A percentile compares a stretch with the other conserved stretches of the same genome.
These are phyloP conservation scores for Chondrostereum purpureum DNA, from an alignment of 1,284 basidiomycete species.

Conservation along the genomic window DNA sequence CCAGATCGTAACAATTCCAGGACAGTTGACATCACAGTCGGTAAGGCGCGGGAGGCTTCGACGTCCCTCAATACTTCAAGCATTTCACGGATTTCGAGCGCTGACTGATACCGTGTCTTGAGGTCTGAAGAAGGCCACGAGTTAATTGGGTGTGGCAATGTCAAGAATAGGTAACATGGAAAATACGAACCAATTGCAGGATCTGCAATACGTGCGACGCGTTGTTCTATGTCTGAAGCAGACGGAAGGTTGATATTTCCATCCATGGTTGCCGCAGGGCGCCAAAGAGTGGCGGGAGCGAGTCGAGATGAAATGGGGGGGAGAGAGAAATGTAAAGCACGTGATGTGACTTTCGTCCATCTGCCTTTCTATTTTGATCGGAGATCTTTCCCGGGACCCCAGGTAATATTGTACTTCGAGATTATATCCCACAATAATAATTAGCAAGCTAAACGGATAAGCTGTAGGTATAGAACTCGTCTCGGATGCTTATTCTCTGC, in stretches of 20 bases:
- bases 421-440: no score
- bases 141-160: conserved; percentile 3
- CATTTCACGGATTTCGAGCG: conserved; percentile 81
- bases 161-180: conserved; percentile 2
- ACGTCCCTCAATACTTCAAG: conserved; percentile 80
- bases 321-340: conserved; percentile 7
- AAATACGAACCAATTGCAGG: conserved; percentile 56
- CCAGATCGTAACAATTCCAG: conserved; percentile 75
- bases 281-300: no score
- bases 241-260: neutral
- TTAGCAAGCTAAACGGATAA: no score
- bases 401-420: no score
- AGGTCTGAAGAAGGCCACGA: conserved; percentile 54
- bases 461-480: no score
- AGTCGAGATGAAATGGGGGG: conserved; percentile 3
- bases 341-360: no score
- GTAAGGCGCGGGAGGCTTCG: conserved; percentile 70
- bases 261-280: neutral
- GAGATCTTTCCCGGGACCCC: no score
- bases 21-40: conserved; percentile 73
- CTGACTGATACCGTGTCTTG: conserved; percentile 61
- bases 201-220: conserved; percentile 66
- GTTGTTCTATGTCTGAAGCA: conserved; percentile 55
- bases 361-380: no score
- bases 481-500: no score